Conservation (phyloP, 208 protist species). For the Leishmania mexicana region DNA sequence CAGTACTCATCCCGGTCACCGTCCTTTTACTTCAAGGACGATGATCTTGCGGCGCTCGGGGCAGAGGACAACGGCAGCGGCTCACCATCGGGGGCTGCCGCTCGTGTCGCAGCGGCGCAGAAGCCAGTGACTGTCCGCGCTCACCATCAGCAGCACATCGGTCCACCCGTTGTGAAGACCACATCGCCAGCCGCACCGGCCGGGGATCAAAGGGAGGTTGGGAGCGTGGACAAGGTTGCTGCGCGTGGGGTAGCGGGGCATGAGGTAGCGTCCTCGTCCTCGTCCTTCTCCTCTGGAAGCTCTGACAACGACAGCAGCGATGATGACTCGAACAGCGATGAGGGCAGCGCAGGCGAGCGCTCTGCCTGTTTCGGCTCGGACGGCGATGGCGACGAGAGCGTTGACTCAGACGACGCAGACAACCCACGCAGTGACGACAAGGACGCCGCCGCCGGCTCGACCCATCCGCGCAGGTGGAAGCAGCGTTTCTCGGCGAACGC, state of each 20-base stretch:
- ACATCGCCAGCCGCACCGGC: background rate
- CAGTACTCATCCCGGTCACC: slow-evolving; percentile 6
- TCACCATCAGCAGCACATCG: background rate
- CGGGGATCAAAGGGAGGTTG: background rate
- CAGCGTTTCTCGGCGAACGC: background rate
- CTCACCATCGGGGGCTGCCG: background rate
- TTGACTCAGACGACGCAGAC: background rate
- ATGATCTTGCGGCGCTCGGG: slow-evolving; percentile 10
- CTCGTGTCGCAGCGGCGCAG: background rate
- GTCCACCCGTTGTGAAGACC: background rate
- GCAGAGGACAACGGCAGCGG: background rate
- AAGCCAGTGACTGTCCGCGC: background rate
- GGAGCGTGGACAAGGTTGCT: too few species aligned
- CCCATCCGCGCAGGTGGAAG: background rate
- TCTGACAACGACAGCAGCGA: slow-evolving; percentile 6
- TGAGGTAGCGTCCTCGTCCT: background rate
- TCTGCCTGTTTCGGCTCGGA: slow-evolving; percentile 3
- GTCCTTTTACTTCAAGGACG: slow-evolving; percentile 23
- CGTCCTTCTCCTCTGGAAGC: slow-evolving; percentile 11
- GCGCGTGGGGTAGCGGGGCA: background rate
- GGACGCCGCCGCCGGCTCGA: background rate
- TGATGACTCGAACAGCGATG: slow-evolving; percentile 11
- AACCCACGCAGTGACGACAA: background rate
- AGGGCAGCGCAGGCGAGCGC: slow-evolving; percentile 15
- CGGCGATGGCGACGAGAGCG: background rate